Conservation (phyloP, 2,329 filamentous ascomycete genomes). For the Cercospora berteroae region DNA sequence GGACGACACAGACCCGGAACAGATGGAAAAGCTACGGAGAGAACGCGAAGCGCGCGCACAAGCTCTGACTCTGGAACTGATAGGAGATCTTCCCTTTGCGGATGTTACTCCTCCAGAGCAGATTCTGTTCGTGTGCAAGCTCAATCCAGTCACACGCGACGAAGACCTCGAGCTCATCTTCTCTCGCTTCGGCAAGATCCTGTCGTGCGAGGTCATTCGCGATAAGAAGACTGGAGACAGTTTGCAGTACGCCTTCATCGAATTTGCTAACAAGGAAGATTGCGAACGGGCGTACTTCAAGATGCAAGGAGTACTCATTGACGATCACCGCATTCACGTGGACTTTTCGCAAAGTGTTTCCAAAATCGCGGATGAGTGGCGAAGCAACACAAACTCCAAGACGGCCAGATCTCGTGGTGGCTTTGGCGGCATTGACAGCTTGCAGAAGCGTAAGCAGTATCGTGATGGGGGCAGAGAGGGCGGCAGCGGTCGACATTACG, state of each 20-base stretch:
- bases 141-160: conserved; percentile 94
- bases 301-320: conserved; percentile 96
- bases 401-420: conserved; percentile 67
- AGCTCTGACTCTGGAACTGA: conserved; percentile 93
- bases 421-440: conserved; percentile 82
- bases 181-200: conserved; percentile 89
- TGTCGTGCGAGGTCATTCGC: conserved; percentile 93
- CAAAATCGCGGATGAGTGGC: conserved; percentile 85
- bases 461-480: conserved; percentile 47
- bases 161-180: conserved; percentile 95
- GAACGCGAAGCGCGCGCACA: conserved; percentile 91
- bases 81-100: conserved; percentile 93
- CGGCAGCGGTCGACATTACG: conserved; percentile 57
- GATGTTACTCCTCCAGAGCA: conserved; percentile 98
- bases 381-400: conserved; percentile 80
- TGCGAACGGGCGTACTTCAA: conserved; percentile 97
- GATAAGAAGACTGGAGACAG: conserved; percentile 93
- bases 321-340: conserved; percentile 95
- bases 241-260: conserved; percentile 95
- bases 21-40: conserved; percentile 73
- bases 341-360: conserved; percentile 95
- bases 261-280: conserved; percentile 87
- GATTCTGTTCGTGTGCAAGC: conserved; percentile 95
- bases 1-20: conserved; percentile 75
- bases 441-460: conserved; percentile 92